Percentiles rank a stretch among this genome's conserved stretches.
These are phyloP conservation scores for Cladosporium sp. DNA, from an alignment of 2,329 filamentous ascomycete genomes.

Conservation along the genomic window DNA sequence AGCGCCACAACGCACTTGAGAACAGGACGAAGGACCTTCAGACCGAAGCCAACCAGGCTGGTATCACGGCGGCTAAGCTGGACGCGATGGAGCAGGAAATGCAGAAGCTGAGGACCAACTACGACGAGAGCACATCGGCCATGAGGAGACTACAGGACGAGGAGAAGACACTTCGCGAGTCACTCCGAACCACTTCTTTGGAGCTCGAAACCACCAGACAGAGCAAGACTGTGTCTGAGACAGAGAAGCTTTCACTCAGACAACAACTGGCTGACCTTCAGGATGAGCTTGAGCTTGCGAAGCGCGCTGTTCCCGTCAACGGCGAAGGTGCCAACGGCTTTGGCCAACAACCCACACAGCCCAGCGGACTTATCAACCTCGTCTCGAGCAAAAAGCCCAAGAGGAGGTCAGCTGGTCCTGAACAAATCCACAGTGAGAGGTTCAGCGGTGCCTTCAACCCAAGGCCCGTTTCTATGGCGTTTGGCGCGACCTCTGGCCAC, in stretches of 20 bases:
- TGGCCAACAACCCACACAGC: slow-evolving; percentile 42
- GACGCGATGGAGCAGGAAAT: slow-evolving; percentile 94
- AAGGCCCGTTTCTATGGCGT: slow-evolving; percentile 91
- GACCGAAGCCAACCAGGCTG: slow-evolving; percentile 93
- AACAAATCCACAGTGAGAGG: slow-evolving; percentile 79
- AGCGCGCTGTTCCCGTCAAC: slow-evolving; percentile 70
- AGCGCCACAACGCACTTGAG: slow-evolving; percentile 83
- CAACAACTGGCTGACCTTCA: slow-evolving; percentile 87
- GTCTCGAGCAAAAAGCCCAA: slow-evolving; percentile 97
- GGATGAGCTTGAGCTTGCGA: slow-evolving; percentile 86
- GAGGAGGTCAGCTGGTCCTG: slow-evolving; percentile 83
- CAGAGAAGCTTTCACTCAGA: slow-evolving; percentile 77
- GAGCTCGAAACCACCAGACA: slow-evolving; percentile 78
- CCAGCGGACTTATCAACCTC: slow-evolving; percentile 86
- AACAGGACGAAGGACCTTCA: slow-evolving; percentile 89
- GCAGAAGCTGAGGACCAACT: slow-evolving; percentile 80
- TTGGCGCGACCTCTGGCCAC: slow-evolving; percentile 58
- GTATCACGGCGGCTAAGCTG: slow-evolving; percentile 86
- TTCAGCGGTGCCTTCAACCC: slow-evolving; percentile 93
- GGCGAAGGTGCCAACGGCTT: slow-evolving; percentile 62
- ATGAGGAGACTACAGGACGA: slow-evolving; percentile 95
- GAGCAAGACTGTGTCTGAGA: slow-evolving; percentile 71
- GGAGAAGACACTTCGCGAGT: slow-evolving; percentile 79
- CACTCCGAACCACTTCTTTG: slow-evolving; percentile 69
- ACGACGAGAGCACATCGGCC: slow-evolving; percentile 84